Percentiles rank a stretch among this genome's conserved stretches.
phyloP scores from a whole-genome alignment of 2,329 filamentous ascomycete species.

The Exophiala phaeomuriformis region DNA sequence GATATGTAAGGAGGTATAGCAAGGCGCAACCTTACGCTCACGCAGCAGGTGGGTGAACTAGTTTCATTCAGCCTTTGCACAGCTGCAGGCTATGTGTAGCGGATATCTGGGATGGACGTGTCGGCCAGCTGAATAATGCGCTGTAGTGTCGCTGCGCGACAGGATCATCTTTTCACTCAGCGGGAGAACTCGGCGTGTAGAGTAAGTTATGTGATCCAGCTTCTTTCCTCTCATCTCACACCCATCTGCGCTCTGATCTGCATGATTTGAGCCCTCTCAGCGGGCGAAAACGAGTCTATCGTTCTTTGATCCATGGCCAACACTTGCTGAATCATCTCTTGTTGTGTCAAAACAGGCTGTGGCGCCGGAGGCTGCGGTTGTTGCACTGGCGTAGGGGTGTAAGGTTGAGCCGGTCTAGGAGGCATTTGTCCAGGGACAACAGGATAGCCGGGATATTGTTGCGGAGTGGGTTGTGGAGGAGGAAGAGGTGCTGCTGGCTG shows the following conservation, averaged over 20 bases:
- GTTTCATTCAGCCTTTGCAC: no score
- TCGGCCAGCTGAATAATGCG: no score
- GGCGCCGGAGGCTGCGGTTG: constrained; percentile 35
- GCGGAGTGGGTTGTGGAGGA: constrained; percentile 32
- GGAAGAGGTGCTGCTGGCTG: constrained; percentile 21
- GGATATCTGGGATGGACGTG: no score
- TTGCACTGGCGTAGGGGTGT: constrained; percentile 28
- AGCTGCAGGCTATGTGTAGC: no score
- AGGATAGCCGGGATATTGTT: constrained; percentile 24
- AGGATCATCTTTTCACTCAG: no score
- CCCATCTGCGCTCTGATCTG: constrained; percentile 59
- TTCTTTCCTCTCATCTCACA: constrained; percentile 17
- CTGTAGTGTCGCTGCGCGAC: no score
- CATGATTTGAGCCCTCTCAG: constrained; percentile 72
- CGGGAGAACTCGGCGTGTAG: not conserved
- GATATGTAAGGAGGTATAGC: no score
- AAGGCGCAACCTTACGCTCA: no score
- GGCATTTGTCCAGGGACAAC: constrained; percentile 27
- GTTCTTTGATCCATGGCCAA: constrained; percentile 71
- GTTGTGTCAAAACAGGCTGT: constrained; percentile 46
- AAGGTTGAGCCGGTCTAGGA: constrained; percentile 29
- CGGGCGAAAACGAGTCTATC: constrained; percentile 69
- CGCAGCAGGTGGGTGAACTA: no score
- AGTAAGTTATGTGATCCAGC: not conserved
- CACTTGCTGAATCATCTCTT: constrained; percentile 71